Base-by-base conservation (phyloP, 176 grass and related monocot genomes). In the Phragmites australis region DNA sequence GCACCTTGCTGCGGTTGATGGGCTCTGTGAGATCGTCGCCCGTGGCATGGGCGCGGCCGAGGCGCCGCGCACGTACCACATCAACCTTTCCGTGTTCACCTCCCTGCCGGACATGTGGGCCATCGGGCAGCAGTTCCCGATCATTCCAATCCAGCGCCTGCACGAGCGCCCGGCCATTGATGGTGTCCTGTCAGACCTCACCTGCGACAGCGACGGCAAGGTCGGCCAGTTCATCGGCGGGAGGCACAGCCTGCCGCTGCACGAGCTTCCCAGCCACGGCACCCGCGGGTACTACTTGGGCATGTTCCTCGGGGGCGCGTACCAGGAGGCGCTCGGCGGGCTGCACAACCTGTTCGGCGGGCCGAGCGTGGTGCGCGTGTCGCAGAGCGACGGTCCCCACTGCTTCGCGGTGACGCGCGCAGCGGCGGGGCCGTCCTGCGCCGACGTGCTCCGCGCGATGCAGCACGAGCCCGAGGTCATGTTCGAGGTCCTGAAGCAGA, bases 131-230 rank as follows among this genome's bases (percentile, higher is more conserved):
- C 85, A 92, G 43, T 97, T 97, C 81, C 94, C 94, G 0, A 92
- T 97, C 61, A 56, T 97, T 9, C 94, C 94, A 7, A 97, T 97
- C 80, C 94, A 97, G 84, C 91, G 85, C 59, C 91, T 97, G 9
- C 79, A 75, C 45, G 84, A 97, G 77, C 87, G 83, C 0, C 94
- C 94, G 0, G 82, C 82, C 44, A 48, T 94, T 0, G 72, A 94
- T 56, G 94, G 94, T 1, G 72, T 94, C 1, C 78, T 97, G 60
- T 86, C 86, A 5, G 94, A 97, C 76, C 89, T 97, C 4, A 97
- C 94, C 72, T 97, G 94, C 87, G 94, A 97, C 85, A 94, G 91
- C 87, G 94, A 97, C 77, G 94, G 94, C 25, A 97, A 97, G 85
- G 85, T 94, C 4, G 65, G 86, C 45, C 76, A 77, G 9, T 97